Evolutionary conservation across 192 early-diverging fungal genomes (phyloP).

Genomic region (Diversispora eburnea): DNA sequence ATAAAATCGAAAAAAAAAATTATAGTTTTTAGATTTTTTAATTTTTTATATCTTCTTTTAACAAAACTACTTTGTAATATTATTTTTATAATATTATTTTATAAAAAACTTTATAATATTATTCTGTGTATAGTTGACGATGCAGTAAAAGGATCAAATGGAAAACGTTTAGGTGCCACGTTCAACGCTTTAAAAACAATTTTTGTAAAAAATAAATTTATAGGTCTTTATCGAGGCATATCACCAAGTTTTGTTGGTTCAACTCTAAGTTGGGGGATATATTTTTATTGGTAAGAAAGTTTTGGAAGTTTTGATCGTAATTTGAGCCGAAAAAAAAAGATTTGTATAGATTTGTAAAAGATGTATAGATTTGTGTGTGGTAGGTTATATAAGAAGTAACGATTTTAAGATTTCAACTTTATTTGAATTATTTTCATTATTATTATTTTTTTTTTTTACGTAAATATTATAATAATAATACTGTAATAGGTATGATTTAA

Average conservation of each 20-base stretch:
- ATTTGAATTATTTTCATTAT: no score
- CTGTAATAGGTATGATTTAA: slow-evolving; percentile 50
- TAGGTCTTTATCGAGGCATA: slow-evolving; percentile 89
- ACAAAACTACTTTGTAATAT: neutral
- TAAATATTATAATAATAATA: no score
- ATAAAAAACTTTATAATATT: neutral
- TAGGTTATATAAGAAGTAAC: no score
- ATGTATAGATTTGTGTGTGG: no score
- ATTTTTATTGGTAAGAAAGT: slow-evolving; percentile 85
- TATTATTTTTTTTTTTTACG: no score
- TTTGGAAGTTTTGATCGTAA: slow-evolving; percentile 4
- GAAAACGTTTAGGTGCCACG: slow-evolving; percentile 62
- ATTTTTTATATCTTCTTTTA: neutral
- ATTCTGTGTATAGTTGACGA: slow-evolving; percentile 43
- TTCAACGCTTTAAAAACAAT: slow-evolving; percentile 60
- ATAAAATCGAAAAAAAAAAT: neutral
- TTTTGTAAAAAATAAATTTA: slow-evolving; percentile 54
- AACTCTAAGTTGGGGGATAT: slow-evolving; percentile 93
- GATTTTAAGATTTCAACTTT: no score
- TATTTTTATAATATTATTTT: neutral
- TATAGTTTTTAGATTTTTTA: neutral
- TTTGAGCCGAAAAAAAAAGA: no score
- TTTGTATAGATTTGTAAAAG: no score
- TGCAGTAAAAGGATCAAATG: slow-evolving; percentile 35
- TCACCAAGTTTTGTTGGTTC: slow-evolving; percentile 87